Conservation (phyloP, 768 basidiomycete genomes). For the Termitomyces sp. region DNA sequence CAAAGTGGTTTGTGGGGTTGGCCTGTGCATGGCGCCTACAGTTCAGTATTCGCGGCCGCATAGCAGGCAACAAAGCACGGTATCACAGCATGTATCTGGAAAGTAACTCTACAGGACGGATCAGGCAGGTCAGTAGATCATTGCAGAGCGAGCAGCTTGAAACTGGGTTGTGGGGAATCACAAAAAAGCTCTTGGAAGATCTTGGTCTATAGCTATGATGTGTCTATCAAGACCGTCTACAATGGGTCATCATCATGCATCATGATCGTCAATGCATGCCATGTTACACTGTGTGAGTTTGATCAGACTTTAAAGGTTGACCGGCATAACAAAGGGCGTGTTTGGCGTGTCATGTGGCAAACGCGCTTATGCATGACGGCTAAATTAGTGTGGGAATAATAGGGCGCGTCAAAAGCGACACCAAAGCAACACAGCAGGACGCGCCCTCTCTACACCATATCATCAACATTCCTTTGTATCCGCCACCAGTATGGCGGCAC, state of each 20-base stretch:
- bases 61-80: slow-evolving; percentile 12
- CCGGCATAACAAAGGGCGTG: not conserved
- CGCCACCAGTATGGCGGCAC: not conserved
- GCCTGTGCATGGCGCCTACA: slow-evolving; percentile 19
- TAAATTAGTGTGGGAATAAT: slow-evolving; percentile 12
- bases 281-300: not conserved
- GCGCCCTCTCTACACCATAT: not conserved
- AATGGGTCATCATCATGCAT: no score
- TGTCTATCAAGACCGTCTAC: not conserved
- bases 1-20: slow-evolving; percentile 11
- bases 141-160: slow-evolving; percentile 5
- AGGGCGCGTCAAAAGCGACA: slow-evolving; percentile 2
- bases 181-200: slow-evolving; percentile 6
- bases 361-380: not conserved
- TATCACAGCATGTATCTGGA: slow-evolving; percentile 21
- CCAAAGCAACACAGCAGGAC: not conserved
- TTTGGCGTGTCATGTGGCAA: not conserved
- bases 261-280: no score
- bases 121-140: slow-evolving; percentile 2
- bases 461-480: not conserved
- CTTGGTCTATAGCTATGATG: not conserved
- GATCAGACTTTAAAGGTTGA: not conserved
- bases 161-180: slow-evolving; percentile 6
- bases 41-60: slow-evolving; percentile 23
- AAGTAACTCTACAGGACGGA: slow-evolving; percentile 6